Evolutionary conservation across 2,329 filamentous ascomycete species (phyloP), one percentile per base, ranked within the genome.

Genomic region (Colletotrichum godetiae): DNA sequence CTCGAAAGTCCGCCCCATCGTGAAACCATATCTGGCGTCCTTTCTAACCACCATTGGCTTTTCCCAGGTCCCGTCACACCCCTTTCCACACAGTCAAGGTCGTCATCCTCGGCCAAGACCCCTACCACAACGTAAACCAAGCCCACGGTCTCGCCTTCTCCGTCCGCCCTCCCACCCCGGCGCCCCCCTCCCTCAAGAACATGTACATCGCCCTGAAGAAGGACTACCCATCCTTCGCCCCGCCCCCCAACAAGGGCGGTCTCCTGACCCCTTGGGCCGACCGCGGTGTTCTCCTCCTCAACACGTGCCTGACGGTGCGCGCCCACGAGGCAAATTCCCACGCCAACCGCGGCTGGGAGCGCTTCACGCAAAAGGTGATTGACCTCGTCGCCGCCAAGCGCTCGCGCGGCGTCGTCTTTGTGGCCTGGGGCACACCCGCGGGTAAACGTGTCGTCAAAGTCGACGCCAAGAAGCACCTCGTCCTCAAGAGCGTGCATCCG

Each of bases 81-180:
- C 95, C 97, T 8, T 92, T 99, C 78, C 86, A 92, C 85, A 92
- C 88, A 15, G 95, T 98, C 82, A 98, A 97, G 83, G 93, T 94
- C 70, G 95, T 99, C 74, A 95, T 99, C 79, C 84, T 98, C 67
- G 97, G 97, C 76, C 97, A 99, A 85, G 97, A 99, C 81, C 97
- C 97, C 3, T 99, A 99, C 83, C 97, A 99, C 86, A 97, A 97
- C 82, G 83, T 91, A 81, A 97, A 97, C 83, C 97, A 99, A 87
- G 97, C 97, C 63, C 97, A 98, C 82, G 97, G 97, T 56, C 92
- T 99, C 72, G 96, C 94, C 81, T 99, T 99, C 88, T 98, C 95
- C 60, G 95, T 98, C 68, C 94, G 94, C 11, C 92, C 96, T 3
- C 97, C 97, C 0, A 97, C 95, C 0, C 90, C 91, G 4, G 95